Conservation (phyloP, 2,329 filamentous ascomycete genomes). For the Emergomyces orientalis region DNA sequence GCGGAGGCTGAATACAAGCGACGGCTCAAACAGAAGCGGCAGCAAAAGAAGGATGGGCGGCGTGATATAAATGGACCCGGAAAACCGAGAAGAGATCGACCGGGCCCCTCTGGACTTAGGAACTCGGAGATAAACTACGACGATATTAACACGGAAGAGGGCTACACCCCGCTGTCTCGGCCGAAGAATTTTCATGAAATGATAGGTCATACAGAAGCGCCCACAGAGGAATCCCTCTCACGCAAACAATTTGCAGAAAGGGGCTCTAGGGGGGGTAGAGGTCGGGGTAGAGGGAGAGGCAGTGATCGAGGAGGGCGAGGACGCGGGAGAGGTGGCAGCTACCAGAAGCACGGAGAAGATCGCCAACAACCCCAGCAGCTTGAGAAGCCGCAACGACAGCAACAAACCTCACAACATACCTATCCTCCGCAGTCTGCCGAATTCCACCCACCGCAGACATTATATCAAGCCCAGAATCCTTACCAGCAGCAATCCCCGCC, state of each 20-base stretch:
- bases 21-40: slow-evolving; percentile 57
- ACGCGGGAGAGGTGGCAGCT: slow-evolving; percentile 28
- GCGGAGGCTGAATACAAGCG: slow-evolving; percentile 76
- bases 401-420: neutral
- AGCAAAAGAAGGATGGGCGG: slow-evolving; percentile 41
- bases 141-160: slow-evolving; percentile 46
- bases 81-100: slow-evolving; percentile 25
- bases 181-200: slow-evolving; percentile 53
- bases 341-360: slow-evolving; percentile 5
- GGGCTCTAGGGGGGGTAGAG: slow-evolving; percentile 39
- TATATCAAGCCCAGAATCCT: slow-evolving; percentile 23
- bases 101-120: slow-evolving; percentile 32
- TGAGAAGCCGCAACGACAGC: neutral
- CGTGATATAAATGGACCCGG: slow-evolving; percentile 27
- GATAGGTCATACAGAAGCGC: slow-evolving; percentile 34
- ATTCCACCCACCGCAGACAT: neutral
- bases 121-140: slow-evolving; percentile 54
- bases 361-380: neutral
- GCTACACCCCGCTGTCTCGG: slow-evolving; percentile 60
- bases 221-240: slow-evolving; percentile 22
- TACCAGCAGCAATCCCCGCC: slow-evolving; percentile 14
- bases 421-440: slow-evolving; percentile 3
- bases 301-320: slow-evolving; percentile 24
- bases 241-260: slow-evolving; percentile 23
- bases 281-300: slow-evolving; percentile 31